Evolutionary conservation across 257 asterid genomes (phyloP), one percentile per base, ranked within the genome.

Genomic region (Jaltomata sinuosa): DNA sequence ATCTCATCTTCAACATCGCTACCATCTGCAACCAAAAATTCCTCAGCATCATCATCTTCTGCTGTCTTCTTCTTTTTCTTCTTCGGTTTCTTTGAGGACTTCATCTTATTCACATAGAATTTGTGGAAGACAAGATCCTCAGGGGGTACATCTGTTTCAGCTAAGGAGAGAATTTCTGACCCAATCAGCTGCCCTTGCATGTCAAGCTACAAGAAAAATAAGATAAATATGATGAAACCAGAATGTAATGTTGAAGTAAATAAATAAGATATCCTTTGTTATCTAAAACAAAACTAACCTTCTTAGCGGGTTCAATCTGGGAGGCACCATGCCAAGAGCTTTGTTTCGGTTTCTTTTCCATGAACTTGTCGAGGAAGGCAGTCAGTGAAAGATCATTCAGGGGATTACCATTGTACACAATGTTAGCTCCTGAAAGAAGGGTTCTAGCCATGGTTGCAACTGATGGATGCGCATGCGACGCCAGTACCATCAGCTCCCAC

Each of bases 291-390:
- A 47, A 31, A 81, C 90, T 64, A 54, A 94, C 98, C 97, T 96
- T 96, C 92, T 94, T 93, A 52, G 97, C 88, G 14, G 99, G 99
- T 90, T 94, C 98, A 82, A 96, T 94, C 79, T 93, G 91, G 50
- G 98, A 93, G 84, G 93, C 94, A 67, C 97, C 99, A 27, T 94
- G 99, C 99, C 99, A 96, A 50, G 92, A 86, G 80, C 79, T 91
- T 83, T 91, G 95, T 87, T 90, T 94, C 62, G 99, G 96, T 88
- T 93, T 96, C 94, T 94, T 96, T 88, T 96, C 99, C 98, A 94
- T 94, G 90, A 96, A 93, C 89, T 96, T 96, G 91, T 96, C 98
- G 84, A 96, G 87, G 92, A 96, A 96, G 1, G 99, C 91, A 86
- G 88, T 84, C 38, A 96, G 92, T 5, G 98, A 92, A 61, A 96